Evolutionary conservation across 148 eudicot species (phyloP), one percentile per base, ranked within the genome.

Genomic region (Tetragonia tetragonoides): DNA sequence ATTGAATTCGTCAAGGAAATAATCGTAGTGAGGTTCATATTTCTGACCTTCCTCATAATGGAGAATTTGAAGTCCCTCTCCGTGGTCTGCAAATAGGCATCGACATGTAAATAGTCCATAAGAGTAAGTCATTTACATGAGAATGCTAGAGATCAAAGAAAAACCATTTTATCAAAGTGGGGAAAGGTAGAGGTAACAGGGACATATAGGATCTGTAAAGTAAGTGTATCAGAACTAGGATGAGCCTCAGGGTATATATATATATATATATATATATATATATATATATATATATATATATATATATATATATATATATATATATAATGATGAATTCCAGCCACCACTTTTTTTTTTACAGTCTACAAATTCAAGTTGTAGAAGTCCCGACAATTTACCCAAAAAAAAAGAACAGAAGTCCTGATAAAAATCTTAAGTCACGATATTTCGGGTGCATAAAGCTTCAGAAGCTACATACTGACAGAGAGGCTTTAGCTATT

Each of bases 1-100:
- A 79, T 91, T 89, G 81, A 88, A 88, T 80, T 88, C 89, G 34
- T 91, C 89, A 59, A 82, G 85, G 78, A 91, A 91, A 82, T 91
- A 89, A 70, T 91, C 95, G 65, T 70, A 87, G 72, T 91, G 95
- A 78, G 95, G 91, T 73, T 89, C 95, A 53, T 89, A 91, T 78
- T 91, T 91, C 76, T 91, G 92, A 62, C 95, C 93, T 73, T 77
- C 91, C 81, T 89, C 95, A 75, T 91, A 89, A 75, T 87, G 92
- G 62, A 91, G 92, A 83, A 91, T 80, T 79, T 91, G 95, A 46
- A 91, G 87, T 81, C 95, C 92, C 76, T 91, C 95, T 53, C 90
- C 90, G 47, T 87, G 90, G 38, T 87, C 90, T 87, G 84, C 20
- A 61, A 67, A 46, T 56, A 73, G 17, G 54, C 20, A 70, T 57